Base-by-base conservation (phyloP, 768 basidiomycete genomes). In the Lactarius tabidus region DNA sequence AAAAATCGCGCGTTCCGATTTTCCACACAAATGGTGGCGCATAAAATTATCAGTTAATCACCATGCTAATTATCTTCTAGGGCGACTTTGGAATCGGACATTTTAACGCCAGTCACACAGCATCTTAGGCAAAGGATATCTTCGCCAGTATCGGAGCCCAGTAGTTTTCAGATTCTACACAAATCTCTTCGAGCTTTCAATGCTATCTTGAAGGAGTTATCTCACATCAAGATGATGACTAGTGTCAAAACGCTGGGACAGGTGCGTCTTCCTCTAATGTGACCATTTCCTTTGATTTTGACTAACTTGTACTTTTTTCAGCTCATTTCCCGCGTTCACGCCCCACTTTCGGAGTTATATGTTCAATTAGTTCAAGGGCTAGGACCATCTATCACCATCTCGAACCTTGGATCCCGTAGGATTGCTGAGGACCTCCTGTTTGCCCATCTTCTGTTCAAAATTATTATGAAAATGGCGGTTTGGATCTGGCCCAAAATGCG, bases 1-100 rank as follows among this genome's bases (percentile, higher is more conserved):
- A 15, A 95, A 88, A 72, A 84, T 95, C 59, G 88, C 91, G 8
- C 84, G 94, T 36, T 73, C 81, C 26, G 94, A 96, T 71, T 93
- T 84, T 73, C 90, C 91, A 10, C 75, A 71, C 36, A 80, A 80
- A 43, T 95, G 93, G 93, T 89, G 72, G 23, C 65, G 79, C 59
- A 26, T 39, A 48, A 8, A 9, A 41, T 51, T 20, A 23, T 57
- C 55, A 15, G 29, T 45, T 51, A 20, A 53, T 41, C 26, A 53
- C 35, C 23, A 4, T 7, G 18, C 41, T 54, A 43, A 60, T 20
- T 7, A 2, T 17, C 17, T 59, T 36, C 57, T 56, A 91, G 90
- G 91, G 81, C 85, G 18, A 80, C 77, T 56, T 79, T 91, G 10
- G 73, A 90, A 26, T 75, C 78, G 7, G 75, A 80, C 56, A 79